Evolutionary conservation across 192 early-diverging fungal genomes (phyloP).

Genomic region (Backusella sp.): DNA sequence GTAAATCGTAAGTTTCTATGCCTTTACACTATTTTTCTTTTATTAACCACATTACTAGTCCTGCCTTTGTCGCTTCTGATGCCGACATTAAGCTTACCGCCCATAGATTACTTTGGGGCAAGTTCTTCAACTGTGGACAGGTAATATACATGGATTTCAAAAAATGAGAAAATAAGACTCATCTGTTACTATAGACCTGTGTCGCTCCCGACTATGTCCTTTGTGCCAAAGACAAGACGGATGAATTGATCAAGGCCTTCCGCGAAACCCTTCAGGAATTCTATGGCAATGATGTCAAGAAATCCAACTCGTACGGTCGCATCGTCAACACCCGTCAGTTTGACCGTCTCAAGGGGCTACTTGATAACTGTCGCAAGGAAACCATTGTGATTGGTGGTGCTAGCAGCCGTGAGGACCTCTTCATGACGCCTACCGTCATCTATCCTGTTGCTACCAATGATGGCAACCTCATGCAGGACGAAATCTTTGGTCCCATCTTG

Average conservation of each 20-base stretch:
- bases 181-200: slow-evolving; percentile 62
- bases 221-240: slow-evolving; percentile 55
- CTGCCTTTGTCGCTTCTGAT: slow-evolving; percentile 58
- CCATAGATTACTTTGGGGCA: slow-evolving; percentile 75
- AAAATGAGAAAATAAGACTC: neutral
- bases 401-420: slow-evolving; percentile 40
- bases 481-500: slow-evolving; percentile 71
- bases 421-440: slow-evolving; percentile 60
- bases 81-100: slow-evolving; percentile 61
- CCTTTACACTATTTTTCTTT: neutral
- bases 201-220: slow-evolving; percentile 87
- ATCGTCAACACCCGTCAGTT: slow-evolving; percentile 75
- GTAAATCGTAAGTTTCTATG: slow-evolving; percentile 56
- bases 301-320: slow-evolving; percentile 59
- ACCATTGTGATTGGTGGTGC: slow-evolving; percentile 53
- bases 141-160: slow-evolving; percentile 31
- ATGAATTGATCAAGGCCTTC: slow-evolving; percentile 59
- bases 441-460: slow-evolving; percentile 37
- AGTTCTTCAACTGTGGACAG: slow-evolving; percentile 82
- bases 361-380: slow-evolving; percentile 37
- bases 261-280: slow-evolving; percentile 40
- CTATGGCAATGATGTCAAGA: slow-evolving; percentile 51
- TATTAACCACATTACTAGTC: slow-evolving; percentile 33
- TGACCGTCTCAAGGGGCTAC: slow-evolving; percentile 59
- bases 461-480: slow-evolving; percentile 51